Percentiles rank a stretch among this genome's conserved stretches.
Conservation (phyloP, 2,329 filamentous ascomycete genomes). For the Fusarium torreyae region DNA sequence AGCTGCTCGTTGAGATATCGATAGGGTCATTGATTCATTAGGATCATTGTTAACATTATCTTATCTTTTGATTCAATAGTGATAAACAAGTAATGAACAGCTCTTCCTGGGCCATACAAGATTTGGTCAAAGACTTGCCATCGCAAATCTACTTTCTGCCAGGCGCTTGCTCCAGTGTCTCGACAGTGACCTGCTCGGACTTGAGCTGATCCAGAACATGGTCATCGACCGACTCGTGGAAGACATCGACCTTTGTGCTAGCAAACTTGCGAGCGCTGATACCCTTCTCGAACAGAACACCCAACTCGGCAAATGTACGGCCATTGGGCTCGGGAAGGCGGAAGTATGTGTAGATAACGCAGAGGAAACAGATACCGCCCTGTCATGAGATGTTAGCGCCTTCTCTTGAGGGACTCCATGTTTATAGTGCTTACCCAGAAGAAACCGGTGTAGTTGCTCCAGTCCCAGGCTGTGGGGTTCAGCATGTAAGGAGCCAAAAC, state of each 20-base stretch:
- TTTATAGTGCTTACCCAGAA: constrained; percentile 73
- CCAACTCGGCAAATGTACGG: constrained; percentile 87
- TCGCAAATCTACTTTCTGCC: not conserved
- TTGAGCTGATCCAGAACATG: constrained; percentile 65
- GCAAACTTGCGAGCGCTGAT: constrained; percentile 82
- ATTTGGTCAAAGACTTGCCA: accelerated
- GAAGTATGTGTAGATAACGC: constrained; percentile 79
- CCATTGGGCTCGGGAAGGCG: constrained; percentile 80
- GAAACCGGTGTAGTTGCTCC: constrained; percentile 89
- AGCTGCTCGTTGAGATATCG: too few relatives aligned
- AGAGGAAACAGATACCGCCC: constrained; percentile 80
- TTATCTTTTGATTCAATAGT: too few relatives aligned
- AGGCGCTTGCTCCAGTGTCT: constrained; percentile 22
- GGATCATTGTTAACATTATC: too few relatives aligned
- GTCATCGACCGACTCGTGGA: constrained; percentile 65
- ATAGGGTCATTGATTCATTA: too few relatives aligned
- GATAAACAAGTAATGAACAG: too few relatives aligned
- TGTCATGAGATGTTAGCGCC: constrained; percentile 1
- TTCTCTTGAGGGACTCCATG: accelerated
- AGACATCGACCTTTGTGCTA: constrained; percentile 70
- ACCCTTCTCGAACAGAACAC: constrained; percentile 83
- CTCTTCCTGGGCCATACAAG: too few relatives aligned
- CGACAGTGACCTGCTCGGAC: constrained; percentile 31
- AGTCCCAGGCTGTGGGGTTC: constrained; percentile 89
- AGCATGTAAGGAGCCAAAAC: constrained; percentile 94